Base-by-base conservation (phyloP, 148 eudicot genomes). In the Nepenthes gracilis region DNA sequence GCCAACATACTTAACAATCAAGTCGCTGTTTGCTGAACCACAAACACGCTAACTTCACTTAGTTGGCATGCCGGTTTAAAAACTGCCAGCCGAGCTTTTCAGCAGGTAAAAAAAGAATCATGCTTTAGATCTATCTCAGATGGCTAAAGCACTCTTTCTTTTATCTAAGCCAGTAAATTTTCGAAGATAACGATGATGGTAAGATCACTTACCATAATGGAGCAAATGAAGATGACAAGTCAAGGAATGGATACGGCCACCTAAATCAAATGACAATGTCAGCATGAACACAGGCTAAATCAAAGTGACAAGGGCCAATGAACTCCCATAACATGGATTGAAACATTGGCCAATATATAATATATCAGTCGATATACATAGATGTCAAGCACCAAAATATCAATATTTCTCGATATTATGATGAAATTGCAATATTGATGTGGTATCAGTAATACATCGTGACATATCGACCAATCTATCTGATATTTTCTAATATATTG, bases 211-310 rank as follows among this genome's bases (percentile, higher is more conserved):
- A 91, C 97, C 97, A 90, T 60, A 77, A 10, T 51, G 97, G 97
- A 63, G 97, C 85, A 78, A 70, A 81, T 57, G 84, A 73, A 48
- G 89, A 78, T 43, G 89, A 77, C 77, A 90, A 75, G 34, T 90
- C 97, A 49, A 90, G 83, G 75, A 90, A 90, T 36, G 82, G 61
- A 73, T 90, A 90, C 2, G 97, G 97, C 97, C 97, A 90, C 68
- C 97, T 90, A 83, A 55, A 71, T 61, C 56, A 35, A 64, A 23
- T 43, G 5, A 35, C 13, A 57, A 55, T 55, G 36, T 35, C 7
- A 33, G 35, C 36, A 5, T 55, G 53, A 49, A n/a, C 10, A 5
- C 2, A 5, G 1, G 8, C 45, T 8, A 4, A 40, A 40, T 3
- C 8, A 8, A 40, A 3, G 45, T 8, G 6, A 40, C 0, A 49